Conservation (phyloP, 176 grass and related monocot genomes). For the Metroxylon sagu region DNA sequence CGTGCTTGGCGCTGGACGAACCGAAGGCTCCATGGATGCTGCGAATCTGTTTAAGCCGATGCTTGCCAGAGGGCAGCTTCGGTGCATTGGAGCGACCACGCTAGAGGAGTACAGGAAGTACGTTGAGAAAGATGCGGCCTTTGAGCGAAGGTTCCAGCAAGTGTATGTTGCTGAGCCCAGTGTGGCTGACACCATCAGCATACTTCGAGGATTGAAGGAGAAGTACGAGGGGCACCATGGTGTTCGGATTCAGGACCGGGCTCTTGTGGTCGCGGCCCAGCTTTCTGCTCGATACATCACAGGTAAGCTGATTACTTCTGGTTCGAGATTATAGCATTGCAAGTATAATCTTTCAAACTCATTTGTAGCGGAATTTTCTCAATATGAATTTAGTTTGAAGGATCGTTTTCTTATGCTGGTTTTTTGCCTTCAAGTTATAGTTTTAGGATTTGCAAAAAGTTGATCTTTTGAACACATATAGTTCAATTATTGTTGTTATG, state of each 20-base stretch:
- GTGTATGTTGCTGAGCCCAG: constrained; percentile 72
- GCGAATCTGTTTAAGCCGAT: constrained; percentile 84
- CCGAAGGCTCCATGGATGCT: constrained; percentile 73
- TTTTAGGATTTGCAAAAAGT: too few species aligned
- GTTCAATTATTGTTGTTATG: too few species aligned
- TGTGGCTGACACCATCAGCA: constrained; percentile 57
- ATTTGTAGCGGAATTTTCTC: too few species aligned
- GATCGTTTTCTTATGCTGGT: too few species aligned
- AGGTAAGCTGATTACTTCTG: constrained; percentile 23
- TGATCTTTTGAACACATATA: too few species aligned
- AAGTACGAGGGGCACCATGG: constrained; percentile 82
- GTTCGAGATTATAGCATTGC: not conserved
- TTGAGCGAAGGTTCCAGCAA: constrained; percentile 79
- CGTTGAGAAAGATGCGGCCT: constrained; percentile 76
- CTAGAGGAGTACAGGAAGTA: constrained; percentile 80
- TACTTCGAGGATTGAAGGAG: constrained; percentile 66
- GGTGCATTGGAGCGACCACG: constrained; percentile 77
- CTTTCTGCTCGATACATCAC: constrained; percentile 71
- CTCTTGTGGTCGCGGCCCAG: constrained; percentile 62
- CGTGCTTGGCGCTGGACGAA: constrained; percentile 65
- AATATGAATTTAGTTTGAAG: too few species aligned
- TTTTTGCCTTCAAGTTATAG: too few species aligned
- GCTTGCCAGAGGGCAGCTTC: constrained; percentile 70
- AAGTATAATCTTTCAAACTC: too few species aligned
- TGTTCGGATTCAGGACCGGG: constrained; percentile 60